Evolutionary conservation across 106 monocot species (phyloP).

Genomic region (Acorus calamus): DNA sequence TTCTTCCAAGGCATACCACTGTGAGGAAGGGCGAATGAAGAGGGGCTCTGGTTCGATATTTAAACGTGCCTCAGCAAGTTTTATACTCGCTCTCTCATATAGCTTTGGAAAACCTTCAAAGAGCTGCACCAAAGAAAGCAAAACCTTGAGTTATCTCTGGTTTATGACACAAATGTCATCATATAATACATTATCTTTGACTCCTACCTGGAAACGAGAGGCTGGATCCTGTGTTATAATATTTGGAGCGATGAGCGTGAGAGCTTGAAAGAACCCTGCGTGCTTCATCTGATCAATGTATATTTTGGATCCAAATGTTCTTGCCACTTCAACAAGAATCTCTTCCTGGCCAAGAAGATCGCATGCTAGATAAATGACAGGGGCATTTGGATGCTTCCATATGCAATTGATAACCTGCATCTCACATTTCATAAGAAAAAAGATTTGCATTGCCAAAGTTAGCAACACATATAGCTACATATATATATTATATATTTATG

Average conservation of each 20-base stretch:
- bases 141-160: background rate
- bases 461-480: too few species aligned
- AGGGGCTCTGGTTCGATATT: conserved; percentile 54
- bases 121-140: conserved; percentile 33
- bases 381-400: conserved; percentile 96
- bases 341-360: conserved; percentile 99
- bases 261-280: conserved; percentile 44
- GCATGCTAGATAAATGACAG: conserved; percentile 77
- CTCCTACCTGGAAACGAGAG: conserved; percentile 70
- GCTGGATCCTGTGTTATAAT: conserved; percentile 61
- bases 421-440: background rate
- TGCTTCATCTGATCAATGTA: conserved; percentile 58
- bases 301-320: conserved; percentile 79
- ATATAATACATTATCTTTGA: too few species aligned
- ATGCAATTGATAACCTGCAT: conserved; percentile 89
- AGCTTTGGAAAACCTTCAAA: conserved; percentile 61
- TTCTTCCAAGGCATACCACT: conserved; percentile 65
- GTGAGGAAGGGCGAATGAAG: conserved; percentile 80
- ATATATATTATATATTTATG: too few species aligned
- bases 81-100: conserved; percentile 50
- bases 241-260: conserved; percentile 59
- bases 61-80: conserved; percentile 39
- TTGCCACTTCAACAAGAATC: conserved; percentile 70
- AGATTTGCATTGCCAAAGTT: background rate
- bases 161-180: background rate